Base-by-base conservation (phyloP, 2,329 filamentous ascomycete species). In the Colletotrichum tabaci region DNA sequence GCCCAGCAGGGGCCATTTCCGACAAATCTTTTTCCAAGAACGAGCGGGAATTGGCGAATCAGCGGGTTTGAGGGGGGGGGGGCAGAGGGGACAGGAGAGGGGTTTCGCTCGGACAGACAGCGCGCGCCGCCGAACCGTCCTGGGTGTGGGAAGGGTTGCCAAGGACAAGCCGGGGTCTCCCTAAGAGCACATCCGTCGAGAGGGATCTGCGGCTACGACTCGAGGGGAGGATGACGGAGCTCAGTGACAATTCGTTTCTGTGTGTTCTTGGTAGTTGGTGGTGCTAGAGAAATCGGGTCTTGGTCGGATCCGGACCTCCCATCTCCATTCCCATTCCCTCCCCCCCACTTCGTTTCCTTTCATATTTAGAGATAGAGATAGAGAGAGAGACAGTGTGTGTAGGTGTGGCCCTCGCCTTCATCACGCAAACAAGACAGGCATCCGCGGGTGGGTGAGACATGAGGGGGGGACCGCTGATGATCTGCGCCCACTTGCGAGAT, bases 21-120 rank as follows among this genome's bases (percentile, higher is more conserved):
- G 8, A 30, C 30, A 7, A 30, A 30, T 30, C 7, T 8, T 23
- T 1, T n/a, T 12, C 18, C 52, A 55, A 26, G 26, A 53, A 44
- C 26, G 15, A 63, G 64, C 26, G 57, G 35, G 52, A 42, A 67
- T 62, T 67, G 57, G n/a, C 67, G 44, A 67, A 71, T 71, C 63
- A 67, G 23, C 21, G 52, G 15, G 16, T n/a, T 21, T 26, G 26
- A 4, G 26, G 26, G 26, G 26, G 26, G 18, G 18, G 18, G 35
- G 67, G 30, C 23, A 61, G 26, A 44, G 10, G 18, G 18, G 13
- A 15, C 18, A 13, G 50, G 57, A 67, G 52, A 58, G 65, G 30
- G 30, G 7, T 30, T 63, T 63, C 58, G 52, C 65, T 68, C 52
- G 60, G 65, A 55, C 53, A 55, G 6, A 2, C n/a, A 12, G 46